Conservation (phyloP, 352 stramenopile species). For the Phytophthora lateralis region DNA sequence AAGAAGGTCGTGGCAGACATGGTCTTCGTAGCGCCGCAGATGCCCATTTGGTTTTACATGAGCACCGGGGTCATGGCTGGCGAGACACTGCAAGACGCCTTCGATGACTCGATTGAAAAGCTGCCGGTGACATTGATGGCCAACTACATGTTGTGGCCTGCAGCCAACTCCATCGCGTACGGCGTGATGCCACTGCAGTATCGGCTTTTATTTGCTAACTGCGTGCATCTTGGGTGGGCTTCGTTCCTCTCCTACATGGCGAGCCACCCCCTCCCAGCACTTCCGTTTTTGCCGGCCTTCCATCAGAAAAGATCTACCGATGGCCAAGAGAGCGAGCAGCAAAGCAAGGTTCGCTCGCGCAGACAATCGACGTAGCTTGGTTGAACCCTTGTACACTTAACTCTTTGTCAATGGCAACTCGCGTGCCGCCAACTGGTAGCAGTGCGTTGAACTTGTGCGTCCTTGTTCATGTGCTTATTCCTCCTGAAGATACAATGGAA, state of each 20-base stretch:
- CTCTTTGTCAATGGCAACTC: background rate
- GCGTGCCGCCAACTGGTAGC: background rate
- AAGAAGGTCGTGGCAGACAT: constrained; percentile 46
- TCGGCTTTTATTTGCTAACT: constrained; percentile 38
- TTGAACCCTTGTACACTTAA: constrained; percentile 1
- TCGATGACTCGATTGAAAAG: constrained; percentile 36
- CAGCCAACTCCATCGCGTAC: constrained; percentile 43
- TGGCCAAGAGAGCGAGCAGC: constrained; percentile 1
- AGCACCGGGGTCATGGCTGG: constrained; percentile 39
- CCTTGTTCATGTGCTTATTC: background rate
- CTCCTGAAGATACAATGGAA: constrained; percentile 11
- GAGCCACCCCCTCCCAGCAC: constrained; percentile 16
- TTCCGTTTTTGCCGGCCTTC: constrained; percentile 14
- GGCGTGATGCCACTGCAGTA: constrained; percentile 39
- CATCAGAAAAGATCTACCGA: constrained; percentile 1
- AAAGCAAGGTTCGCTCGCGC: constrained; percentile 5
- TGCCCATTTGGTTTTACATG: constrained; percentile 41
- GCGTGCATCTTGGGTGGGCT: constrained; percentile 39
- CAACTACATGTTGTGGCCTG: constrained; percentile 44
- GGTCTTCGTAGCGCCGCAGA: constrained; percentile 37
- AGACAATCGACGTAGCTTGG: constrained; percentile 1
- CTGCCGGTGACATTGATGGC: constrained; percentile 28
- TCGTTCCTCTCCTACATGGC: constrained; percentile 42
- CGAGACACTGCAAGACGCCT: constrained; percentile 19
- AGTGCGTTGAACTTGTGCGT: background rate